These are phyloP conservation scores for Chrysanthemum makinoi DNA, from an alignment of 129 eudicot genomes.

Conservation along the genomic window DNA sequence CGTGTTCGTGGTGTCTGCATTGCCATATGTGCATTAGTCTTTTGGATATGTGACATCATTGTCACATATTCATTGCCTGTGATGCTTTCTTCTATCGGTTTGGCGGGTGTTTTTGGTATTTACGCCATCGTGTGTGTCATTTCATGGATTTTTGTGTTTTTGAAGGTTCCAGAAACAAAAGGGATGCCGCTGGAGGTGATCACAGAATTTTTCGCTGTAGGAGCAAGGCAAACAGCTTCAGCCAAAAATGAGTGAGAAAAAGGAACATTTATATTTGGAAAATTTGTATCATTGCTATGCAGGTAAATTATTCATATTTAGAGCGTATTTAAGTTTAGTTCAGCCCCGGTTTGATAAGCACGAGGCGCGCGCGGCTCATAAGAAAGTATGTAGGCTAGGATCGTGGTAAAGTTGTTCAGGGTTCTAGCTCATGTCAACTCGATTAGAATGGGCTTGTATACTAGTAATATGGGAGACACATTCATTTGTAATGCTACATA, in stretches of 20 bases:
- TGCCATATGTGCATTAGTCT: slow-evolving; percentile 68
- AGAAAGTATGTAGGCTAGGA: slow-evolving; percentile 4
- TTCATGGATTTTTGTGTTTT: slow-evolving; percentile 62
- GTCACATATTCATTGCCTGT: slow-evolving; percentile 70
- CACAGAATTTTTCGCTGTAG: slow-evolving; percentile 68
- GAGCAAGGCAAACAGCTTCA: slow-evolving; percentile 30
- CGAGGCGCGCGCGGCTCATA: neutral
- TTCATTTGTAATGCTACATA: neutral
- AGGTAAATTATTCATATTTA: neutral
- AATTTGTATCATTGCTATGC: neutral
- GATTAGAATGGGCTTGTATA: neutral
- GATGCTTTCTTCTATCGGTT: slow-evolving; percentile 62
- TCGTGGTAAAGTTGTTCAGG: neutral
- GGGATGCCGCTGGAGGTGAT: slow-evolving; percentile 83
- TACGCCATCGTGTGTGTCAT: slow-evolving; percentile 59
- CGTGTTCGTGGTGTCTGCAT: slow-evolving; percentile 79
- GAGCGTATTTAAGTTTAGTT: slow-evolving; percentile 3
- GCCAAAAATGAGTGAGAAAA: slow-evolving; percentile 34
- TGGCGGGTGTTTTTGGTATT: slow-evolving; percentile 60
- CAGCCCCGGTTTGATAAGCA: neutral
- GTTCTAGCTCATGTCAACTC: neutral
- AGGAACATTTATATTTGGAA: neutral
- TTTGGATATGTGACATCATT: slow-evolving; percentile 75
- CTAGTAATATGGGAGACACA: neutral
- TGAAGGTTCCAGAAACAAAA: slow-evolving; percentile 79